Conservation (phyloP, 2,329 filamentous ascomycete genomes). For the Colletotrichum echinochloae region DNA sequence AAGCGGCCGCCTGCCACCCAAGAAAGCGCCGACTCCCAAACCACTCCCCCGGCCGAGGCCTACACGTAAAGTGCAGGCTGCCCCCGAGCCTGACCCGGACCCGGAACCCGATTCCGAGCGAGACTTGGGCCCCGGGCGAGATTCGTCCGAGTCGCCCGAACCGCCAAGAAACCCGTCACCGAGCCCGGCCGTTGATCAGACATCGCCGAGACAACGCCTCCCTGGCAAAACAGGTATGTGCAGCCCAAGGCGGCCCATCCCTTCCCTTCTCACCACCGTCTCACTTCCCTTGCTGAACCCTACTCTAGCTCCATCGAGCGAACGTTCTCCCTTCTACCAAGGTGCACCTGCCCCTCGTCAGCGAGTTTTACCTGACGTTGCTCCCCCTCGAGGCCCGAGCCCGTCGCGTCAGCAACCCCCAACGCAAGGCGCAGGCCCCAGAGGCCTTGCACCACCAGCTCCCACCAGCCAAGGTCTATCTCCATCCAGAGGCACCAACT, state of each 20-base stretch:
- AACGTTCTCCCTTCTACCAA: constrained; percentile 9
- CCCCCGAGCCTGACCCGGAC: constrained; percentile 11
- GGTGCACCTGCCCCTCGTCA: background rate
- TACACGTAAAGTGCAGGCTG: background rate
- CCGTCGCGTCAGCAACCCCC: background rate
- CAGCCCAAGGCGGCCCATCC: background rate
- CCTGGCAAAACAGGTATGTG: constrained; percentile 27
- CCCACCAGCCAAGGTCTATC: background rate
- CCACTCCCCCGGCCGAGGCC: background rate
- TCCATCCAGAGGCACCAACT: background rate
- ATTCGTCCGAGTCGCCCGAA: constrained; percentile 10
- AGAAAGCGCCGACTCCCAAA: background rate
- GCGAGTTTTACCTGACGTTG: constrained; percentile 16
- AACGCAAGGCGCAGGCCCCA: background rate
- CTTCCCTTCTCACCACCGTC: constrained; percentile 6
- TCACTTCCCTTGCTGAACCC: constrained; percentile 28
- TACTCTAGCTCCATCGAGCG: constrained; percentile 6
- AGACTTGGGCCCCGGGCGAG: constrained; percentile 10
- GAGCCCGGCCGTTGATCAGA: background rate
- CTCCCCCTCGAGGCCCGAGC: constrained; percentile 24
- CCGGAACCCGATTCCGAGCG: background rate
- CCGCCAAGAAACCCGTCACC: constrained; percentile 6
- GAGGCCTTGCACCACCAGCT: background rate
- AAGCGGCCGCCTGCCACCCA: background rate
- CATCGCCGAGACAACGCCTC: background rate